Percentiles rank a stretch among this genome's conserved stretches.
Conservation (phyloP, 2,329 filamentous ascomycete genomes). For the Exophiala sp. region DNA sequence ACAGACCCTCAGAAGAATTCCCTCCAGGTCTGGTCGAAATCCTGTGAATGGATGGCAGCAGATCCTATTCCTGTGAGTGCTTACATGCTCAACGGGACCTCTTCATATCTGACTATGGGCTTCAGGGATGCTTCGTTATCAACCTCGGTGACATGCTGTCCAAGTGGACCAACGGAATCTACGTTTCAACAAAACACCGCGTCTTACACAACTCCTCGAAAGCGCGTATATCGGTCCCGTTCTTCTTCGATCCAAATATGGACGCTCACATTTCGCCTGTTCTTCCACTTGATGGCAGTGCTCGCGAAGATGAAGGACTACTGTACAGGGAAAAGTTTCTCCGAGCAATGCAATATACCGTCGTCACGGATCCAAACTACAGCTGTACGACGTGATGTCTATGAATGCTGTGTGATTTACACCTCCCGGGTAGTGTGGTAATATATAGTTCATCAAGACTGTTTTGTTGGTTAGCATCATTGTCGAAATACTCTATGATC, state of each 20-base stretch:
- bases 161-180: constrained; percentile 48
- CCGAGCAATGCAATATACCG: neutral
- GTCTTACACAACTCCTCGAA: constrained; percentile 49
- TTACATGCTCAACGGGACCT: no score
- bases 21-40: constrained; percentile 17
- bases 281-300: neutral
- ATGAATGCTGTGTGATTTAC: no score
- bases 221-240: constrained; percentile 17
- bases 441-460: no score
- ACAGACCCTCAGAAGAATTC: constrained; percentile 19
- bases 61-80: constrained; percentile 16
- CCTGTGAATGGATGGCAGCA: constrained; percentile 18
- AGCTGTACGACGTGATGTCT: no score
- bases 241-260: constrained; percentile 23
- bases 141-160: constrained; percentile 27
- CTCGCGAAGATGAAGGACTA: neutral
- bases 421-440: no score
- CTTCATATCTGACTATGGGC: neutral
- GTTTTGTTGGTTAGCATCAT: no score
- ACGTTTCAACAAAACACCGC: constrained; percentile 53
- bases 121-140: constrained; percentile 40
- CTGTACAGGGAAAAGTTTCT: neutral
- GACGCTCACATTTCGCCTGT: constrained; percentile 20
- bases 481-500: no score
- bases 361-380: neutral